Percentiles rank a stretch among this genome's conserved stretches.
These are phyloP conservation scores for Pyrus pyrifolia DNA, from an alignment of 306 rosid genomes.

Conservation along the genomic window DNA sequence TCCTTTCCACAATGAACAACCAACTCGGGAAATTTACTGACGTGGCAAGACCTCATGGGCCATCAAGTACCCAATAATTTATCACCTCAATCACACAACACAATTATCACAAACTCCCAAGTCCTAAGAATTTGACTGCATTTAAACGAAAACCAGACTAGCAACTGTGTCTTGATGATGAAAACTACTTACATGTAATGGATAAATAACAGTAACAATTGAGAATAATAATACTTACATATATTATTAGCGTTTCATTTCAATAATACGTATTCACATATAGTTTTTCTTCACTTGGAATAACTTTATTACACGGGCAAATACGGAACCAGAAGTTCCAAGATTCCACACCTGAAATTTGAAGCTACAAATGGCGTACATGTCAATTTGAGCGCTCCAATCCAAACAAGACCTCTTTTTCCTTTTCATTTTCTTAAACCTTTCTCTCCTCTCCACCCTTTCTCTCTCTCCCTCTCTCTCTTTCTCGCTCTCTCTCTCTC, in stretches of 20 bases:
- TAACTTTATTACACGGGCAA: slow-evolving; percentile 17
- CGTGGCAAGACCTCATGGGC: background rate
- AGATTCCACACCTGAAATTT: slow-evolving; percentile 59
- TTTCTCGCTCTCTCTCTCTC: background rate
- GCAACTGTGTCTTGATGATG: background rate
- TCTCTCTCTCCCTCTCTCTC: too few relatives aligned
- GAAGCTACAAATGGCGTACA: slow-evolving; percentile 54
- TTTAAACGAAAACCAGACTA: background rate
- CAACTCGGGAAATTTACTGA: background rate
- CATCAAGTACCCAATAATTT: background rate
- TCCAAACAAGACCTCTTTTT: slow-evolving; percentile 31
- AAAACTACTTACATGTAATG: too few relatives aligned
- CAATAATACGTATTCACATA: too few relatives aligned
- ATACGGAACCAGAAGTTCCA: slow-evolving; percentile 25
- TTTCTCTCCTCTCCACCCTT: background rate
- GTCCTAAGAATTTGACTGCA: background rate
- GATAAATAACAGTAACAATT: too few relatives aligned
- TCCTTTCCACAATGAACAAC: background rate
- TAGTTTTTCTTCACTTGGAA: too few relatives aligned
- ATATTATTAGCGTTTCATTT: too few relatives aligned
- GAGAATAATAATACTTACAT: too few relatives aligned
- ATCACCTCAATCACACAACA: background rate
- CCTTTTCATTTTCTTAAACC: background rate
- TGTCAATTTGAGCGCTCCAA: slow-evolving; percentile 35
- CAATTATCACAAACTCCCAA: background rate